These are phyloP conservation scores for Penicillium egyptiacum DNA, from an alignment of 495 filamentous ascomycete genomes.

Conservation along the genomic window DNA sequence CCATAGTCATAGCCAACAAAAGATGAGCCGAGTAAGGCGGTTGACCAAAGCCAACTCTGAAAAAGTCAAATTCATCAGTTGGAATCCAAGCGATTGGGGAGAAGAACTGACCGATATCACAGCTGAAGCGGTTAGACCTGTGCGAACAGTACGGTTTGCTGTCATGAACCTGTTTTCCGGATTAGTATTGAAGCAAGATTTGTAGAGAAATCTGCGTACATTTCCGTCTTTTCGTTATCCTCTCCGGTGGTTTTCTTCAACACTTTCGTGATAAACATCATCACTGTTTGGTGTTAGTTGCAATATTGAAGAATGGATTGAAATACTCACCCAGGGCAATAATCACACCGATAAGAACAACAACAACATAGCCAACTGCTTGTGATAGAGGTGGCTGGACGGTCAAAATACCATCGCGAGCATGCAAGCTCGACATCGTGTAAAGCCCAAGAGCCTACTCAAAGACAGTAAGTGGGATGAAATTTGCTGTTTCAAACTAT, in stretches of 20 bases:
- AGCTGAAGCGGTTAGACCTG: constrained; percentile 40
- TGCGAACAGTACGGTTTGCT: constrained; percentile 40
- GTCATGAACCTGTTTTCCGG: constrained; percentile 39
- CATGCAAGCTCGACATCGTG: constrained; percentile 19
- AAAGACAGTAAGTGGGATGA: not conserved
- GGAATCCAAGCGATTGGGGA: not conserved
- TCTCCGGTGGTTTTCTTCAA: constrained; percentile 40
- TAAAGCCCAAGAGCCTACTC: not conserved
- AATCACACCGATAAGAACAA: constrained; percentile 34
- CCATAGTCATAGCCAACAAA: constrained; percentile 40
- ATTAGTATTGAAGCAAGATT: not conserved
- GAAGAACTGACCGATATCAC: constrained; percentile 36
- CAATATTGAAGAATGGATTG: not conserved
- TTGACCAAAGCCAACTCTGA: constrained; percentile 40
- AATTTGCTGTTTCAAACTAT: not conserved
- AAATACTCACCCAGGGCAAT: constrained; percentile 30
- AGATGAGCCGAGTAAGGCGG: constrained; percentile 33
- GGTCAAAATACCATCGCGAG: constrained; percentile 22
- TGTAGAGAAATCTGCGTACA: constrained; percentile 17
- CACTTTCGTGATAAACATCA: constrained; percentile 38
- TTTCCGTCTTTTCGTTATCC: constrained; percentile 45
- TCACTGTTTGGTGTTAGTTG: constrained; percentile 21
- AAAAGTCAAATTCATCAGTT: not conserved
- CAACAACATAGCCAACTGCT: constrained; percentile 40
- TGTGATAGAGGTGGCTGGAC: constrained; percentile 39